Percentiles rank a stretch among this genome's conserved stretches.
Evolutionary conservation across 176 grass and related monocot genomes (phyloP).

Genomic region (Hordeum vulgare): DNA sequence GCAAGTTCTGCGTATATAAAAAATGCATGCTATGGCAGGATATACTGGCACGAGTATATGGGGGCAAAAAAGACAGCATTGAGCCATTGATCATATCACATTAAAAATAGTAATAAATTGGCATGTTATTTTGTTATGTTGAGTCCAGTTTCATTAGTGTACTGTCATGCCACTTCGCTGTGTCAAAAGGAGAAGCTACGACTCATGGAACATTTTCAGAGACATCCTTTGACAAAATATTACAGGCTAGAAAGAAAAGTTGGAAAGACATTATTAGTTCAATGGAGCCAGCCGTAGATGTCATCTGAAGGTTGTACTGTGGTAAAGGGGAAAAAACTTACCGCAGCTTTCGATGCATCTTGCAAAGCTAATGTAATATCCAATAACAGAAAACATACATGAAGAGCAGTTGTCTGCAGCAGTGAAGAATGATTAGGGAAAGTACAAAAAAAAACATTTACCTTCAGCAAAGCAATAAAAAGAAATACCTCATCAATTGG

Average conservation of each 20-base stretch:
- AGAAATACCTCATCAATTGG: constrained; percentile 80
- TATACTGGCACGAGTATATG: constrained; percentile 4
- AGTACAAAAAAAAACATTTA: background rate
- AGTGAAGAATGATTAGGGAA: constrained; percentile 23
- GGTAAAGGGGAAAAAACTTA: constrained; percentile 40
- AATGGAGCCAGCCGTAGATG: background rate
- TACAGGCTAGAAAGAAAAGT: background rate
- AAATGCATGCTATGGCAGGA: background rate
- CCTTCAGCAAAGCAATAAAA: background rate
- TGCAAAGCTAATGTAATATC: constrained; percentile 77
- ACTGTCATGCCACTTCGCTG: background rate
- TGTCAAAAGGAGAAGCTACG: background rate
- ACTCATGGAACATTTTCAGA: background rate
- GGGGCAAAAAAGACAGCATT: background rate
- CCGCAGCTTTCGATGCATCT: constrained; percentile 71
- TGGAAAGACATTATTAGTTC: background rate
- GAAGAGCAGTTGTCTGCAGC: constrained; percentile 80
- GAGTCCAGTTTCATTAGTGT: background rate
- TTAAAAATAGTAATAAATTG: background rate
- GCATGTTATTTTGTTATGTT: background rate
- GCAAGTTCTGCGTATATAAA: background rate
- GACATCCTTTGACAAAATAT: constrained; percentile 10
- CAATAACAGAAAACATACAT: constrained; percentile 81
- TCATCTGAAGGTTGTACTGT: background rate
- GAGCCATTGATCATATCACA: background rate